A percentile compares a stretch with the other conserved stretches of the same genome.
phyloP scores from a whole-genome alignment of 1,139 yeast genomes.

The Geotrichum australiense region DNA sequence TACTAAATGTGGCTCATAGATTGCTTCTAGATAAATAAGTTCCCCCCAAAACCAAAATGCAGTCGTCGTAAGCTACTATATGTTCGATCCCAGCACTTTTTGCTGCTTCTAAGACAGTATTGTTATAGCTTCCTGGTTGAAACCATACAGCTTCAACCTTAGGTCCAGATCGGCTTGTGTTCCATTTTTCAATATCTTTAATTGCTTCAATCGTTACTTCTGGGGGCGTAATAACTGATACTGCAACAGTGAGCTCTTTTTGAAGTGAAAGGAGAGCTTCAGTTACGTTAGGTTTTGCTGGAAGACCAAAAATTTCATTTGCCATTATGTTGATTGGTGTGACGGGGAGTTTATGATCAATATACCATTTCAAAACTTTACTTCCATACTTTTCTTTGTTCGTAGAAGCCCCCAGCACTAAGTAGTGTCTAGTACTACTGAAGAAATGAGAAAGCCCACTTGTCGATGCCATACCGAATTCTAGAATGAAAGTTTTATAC shows the following conservation, averaged over 20 bases:
- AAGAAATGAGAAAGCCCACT: slow-evolving; percentile 40
- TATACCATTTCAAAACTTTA: slow-evolving; percentile 66
- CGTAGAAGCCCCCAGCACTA: slow-evolving; percentile 69
- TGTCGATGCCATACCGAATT: slow-evolving; percentile 6
- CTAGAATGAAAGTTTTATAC: neutral
- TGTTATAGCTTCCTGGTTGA: slow-evolving; percentile 72
- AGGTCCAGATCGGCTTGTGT: slow-evolving; percentile 23
- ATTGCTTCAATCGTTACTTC: slow-evolving; percentile 46
- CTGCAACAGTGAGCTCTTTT: slow-evolving; percentile 16
- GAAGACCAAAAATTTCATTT: slow-evolving; percentile 44
- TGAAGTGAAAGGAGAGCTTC: slow-evolving; percentile 33
- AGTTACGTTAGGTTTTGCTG: slow-evolving; percentile 37
- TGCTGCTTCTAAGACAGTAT: slow-evolving; percentile 45
- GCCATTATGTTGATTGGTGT: slow-evolving; percentile 57
- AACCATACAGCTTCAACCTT: slow-evolving; percentile 63
- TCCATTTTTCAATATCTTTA: slow-evolving; percentile 36
- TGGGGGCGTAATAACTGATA: slow-evolving; percentile 64
- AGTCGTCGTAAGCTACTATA: slow-evolving; percentile 54
- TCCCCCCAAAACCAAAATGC: slow-evolving; percentile 67
- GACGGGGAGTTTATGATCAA: slow-evolving; percentile 50
- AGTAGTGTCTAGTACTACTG: slow-evolving; percentile 45
- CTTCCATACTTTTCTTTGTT: slow-evolving; percentile 63
- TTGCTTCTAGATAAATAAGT: slow-evolving; percentile 36
- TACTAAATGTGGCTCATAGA: too few species aligned
- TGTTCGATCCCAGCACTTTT: slow-evolving; percentile 31